Conservation (phyloP, 306 rosid genomes). For the Vicia sativa region DNA sequence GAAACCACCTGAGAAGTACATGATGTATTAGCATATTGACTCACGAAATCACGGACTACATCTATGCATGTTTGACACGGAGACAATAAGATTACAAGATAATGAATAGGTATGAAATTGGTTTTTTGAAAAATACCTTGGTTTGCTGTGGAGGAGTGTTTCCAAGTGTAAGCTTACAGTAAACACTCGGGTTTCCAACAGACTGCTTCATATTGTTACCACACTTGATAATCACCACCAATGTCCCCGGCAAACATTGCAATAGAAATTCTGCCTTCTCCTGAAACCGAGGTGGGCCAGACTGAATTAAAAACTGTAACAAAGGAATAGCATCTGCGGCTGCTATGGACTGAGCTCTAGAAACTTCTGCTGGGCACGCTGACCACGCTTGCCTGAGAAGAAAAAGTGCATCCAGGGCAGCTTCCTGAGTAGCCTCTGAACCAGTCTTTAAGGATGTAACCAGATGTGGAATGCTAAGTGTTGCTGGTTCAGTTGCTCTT, state of each 20-base stretch:
- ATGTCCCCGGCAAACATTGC: slow-evolving; percentile 97
- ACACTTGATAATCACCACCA: slow-evolving; percentile 86
- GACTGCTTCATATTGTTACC: slow-evolving; percentile 99
- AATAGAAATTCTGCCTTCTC: slow-evolving; percentile 93
- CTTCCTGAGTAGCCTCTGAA: slow-evolving; percentile 97
- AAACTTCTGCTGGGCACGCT: slow-evolving; percentile 96
- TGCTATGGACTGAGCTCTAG: slow-evolving; percentile 95
- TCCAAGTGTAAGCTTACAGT: slow-evolving; percentile 93
- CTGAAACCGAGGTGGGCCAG: slow-evolving; percentile 96
- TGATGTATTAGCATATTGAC: slow-evolving; percentile 26
- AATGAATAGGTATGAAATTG: slow-evolving; percentile 1
- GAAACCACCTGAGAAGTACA: slow-evolving; percentile 73
- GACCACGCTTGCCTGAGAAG: slow-evolving; percentile 99
- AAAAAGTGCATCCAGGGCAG: slow-evolving; percentile 88
- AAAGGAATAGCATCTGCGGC: slow-evolving; percentile 98
- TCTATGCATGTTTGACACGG: slow-evolving; percentile 16
- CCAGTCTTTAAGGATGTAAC: slow-evolving; percentile 93
- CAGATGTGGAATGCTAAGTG: slow-evolving; percentile 95
- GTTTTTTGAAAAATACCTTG: slow-evolving; percentile 51
- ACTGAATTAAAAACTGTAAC: slow-evolving; percentile 93
- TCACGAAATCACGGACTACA: too few relatives aligned
- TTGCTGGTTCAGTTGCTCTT: slow-evolving; percentile 98
- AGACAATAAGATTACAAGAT: background rate
- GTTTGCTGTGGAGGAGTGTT: slow-evolving; percentile 91
- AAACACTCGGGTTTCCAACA: slow-evolving; percentile 96